phyloP scores from a whole-genome alignment of 306 rosid genomes.

The Trifolium fragiferum region DNA sequence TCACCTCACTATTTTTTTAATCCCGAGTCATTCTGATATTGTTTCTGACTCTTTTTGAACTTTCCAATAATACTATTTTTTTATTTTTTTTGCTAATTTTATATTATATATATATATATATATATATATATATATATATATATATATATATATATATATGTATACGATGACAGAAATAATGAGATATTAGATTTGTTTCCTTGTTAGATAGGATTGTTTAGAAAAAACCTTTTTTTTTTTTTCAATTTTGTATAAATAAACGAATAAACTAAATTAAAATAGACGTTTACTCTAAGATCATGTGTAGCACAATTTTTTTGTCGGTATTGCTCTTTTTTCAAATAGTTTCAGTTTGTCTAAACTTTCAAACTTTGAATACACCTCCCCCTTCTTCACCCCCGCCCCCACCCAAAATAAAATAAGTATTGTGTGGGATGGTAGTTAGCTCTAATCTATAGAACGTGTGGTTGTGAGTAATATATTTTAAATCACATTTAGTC shows the following conservation, averaged over 20 bases:
- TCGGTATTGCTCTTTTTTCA: neutral
- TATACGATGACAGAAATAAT: neutral
- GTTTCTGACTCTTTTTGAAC: no score
- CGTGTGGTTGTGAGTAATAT: constrained; percentile 32
- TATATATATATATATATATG: no score
- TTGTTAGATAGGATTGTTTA: neutral
- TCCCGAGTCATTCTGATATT: no score
- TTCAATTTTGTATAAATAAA: neutral
- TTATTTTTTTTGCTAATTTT: no score
- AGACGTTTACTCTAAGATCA: neutral
- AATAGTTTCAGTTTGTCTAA: constrained; percentile 10
- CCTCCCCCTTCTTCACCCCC: neutral
- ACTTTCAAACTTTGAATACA: constrained; percentile 40
- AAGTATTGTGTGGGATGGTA: constrained; percentile 2
- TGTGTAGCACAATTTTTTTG: constrained; percentile 7
- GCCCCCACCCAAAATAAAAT: neutral
- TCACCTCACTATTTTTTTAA: no score
- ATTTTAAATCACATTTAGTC: neutral
- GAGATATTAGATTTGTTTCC: neutral
- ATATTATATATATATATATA: no score
- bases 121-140: no score
- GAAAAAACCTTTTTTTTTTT: no score
- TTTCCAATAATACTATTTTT: no score
- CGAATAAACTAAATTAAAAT: neutral
- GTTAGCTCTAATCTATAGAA: neutral